A percentile compares a stretch with the other conserved stretches of the same genome.
phyloP scores from a whole-genome alignment of 345 rosid genomes.

The Boechera stricta region DNA sequence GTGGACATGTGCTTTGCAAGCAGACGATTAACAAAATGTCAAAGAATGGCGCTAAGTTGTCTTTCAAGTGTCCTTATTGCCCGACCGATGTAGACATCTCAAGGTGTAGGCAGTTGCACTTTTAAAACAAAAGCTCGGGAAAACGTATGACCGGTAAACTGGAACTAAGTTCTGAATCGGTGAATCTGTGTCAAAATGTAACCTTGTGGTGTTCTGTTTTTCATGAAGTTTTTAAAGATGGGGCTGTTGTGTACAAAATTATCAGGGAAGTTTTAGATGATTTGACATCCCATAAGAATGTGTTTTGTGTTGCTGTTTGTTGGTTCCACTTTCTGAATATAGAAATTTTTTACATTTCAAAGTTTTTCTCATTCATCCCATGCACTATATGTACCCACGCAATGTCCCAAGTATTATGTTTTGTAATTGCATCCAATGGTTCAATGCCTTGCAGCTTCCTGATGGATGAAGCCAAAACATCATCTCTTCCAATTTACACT shows the following conservation, averaged over 20 bases:
- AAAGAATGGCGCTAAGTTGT: conserved; percentile 59
- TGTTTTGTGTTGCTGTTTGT: conserved; percentile 39
- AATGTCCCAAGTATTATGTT: too few relatives aligned
- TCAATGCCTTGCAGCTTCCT: too few relatives aligned
- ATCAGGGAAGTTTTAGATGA: conserved; percentile 28
- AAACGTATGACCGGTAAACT: neutral
- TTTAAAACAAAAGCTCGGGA: conserved; percentile 36
- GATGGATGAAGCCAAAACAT: too few relatives aligned
- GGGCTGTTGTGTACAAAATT: conserved; percentile 21
- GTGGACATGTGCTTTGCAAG: conserved; percentile 84
- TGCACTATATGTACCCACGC: too few relatives aligned
- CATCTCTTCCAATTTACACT: too few relatives aligned
- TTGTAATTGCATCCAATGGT: too few relatives aligned
- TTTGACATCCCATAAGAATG: conserved; percentile 16
- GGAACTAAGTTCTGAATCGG: conserved; percentile 20
- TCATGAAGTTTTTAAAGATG: conserved; percentile 13
- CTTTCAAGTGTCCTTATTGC: conserved; percentile 80
- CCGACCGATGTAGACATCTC: conserved; percentile 64
- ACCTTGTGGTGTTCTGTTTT: conserved; percentile 21
- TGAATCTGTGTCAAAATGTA: conserved; percentile 36
- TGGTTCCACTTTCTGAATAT: conserved; percentile 31
- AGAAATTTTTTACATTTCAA: conserved; percentile 33
- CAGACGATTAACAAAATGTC: conserved; percentile 80
- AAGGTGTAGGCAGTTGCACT: conserved; percentile 61
- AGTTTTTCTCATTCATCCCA: too few relatives aligned